phyloP scores from a whole-genome alignment of 441 rosid genomes.

The Jatropha multifida region DNA sequence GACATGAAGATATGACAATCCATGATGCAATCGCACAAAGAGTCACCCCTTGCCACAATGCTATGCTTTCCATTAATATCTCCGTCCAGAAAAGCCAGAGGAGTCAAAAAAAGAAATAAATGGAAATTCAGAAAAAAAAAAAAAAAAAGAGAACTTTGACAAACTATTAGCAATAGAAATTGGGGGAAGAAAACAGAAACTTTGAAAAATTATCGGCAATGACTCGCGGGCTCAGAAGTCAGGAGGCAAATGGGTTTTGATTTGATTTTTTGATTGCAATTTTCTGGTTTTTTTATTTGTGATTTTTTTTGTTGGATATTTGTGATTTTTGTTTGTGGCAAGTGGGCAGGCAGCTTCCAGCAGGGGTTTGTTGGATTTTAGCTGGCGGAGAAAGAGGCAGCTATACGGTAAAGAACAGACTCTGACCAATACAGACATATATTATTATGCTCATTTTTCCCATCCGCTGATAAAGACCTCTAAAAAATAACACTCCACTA shows the following conservation, averaged over 20 bases:
- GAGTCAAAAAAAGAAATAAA: background rate
- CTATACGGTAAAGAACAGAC: background rate
- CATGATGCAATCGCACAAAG: constrained; percentile 67
- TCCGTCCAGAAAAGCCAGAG: background rate
- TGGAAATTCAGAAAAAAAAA: background rate
- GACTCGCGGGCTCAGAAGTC: background rate
- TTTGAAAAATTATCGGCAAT: background rate
- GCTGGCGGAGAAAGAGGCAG: background rate
- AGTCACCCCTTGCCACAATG: constrained; percentile 68
- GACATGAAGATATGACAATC: constrained; percentile 63
- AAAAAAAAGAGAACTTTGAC: background rate
- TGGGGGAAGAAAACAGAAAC: background rate
- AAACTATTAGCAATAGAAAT: background rate
- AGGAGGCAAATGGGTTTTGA: background rate
- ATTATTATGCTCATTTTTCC: too few species aligned
- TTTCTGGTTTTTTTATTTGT: background rate
- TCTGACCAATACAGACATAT: background rate
- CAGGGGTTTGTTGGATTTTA: background rate
- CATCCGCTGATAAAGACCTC: too few species aligned
- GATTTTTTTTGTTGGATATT: background rate
- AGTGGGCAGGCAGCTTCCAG: constrained; percentile 2
- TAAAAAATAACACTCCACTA: too few species aligned
- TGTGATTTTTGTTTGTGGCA: constrained; percentile 6
- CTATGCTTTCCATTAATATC: constrained; percentile 63
- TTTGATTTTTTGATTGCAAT: constrained; percentile 10